Evolutionary conservation across 257 asterid genomes (phyloP).

Genomic region (Ligustrum vulgare): DNA sequence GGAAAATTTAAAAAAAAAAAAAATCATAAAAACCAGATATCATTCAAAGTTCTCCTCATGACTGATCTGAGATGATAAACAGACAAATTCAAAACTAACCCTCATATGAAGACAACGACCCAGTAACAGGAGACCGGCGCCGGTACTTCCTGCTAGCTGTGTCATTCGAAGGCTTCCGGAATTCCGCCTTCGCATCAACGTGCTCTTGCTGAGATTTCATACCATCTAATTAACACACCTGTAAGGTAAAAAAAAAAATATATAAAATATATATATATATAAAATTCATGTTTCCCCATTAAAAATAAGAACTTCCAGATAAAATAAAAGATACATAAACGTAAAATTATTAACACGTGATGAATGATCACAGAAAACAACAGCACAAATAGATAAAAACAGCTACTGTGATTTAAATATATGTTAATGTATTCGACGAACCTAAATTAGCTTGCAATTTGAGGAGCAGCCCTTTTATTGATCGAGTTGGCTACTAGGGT

Average conservation of each 20-base stretch:
- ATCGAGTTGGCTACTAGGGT: neutral
- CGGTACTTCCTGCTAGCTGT: slow-evolving; percentile 75
- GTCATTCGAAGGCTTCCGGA: slow-evolving; percentile 78
- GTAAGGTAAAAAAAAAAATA: neutral
- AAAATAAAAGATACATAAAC: neutral
- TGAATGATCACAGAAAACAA: neutral
- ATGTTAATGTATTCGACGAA: neutral
- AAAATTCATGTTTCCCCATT: neutral
- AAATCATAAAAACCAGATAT: neutral
- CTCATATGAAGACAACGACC: slow-evolving; percentile 63
- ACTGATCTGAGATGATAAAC: neutral
- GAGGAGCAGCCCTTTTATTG: neutral
- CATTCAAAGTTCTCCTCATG: neutral
- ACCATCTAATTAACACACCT: slow-evolving; percentile 27
- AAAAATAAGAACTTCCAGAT: neutral
- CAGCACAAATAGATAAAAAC: neutral
- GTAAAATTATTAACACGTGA: neutral
- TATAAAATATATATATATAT: too few relatives aligned
- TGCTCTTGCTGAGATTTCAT: slow-evolving; percentile 60
- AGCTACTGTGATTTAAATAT: too few relatives aligned
- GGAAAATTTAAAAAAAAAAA: neutral
- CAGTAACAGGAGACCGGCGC: slow-evolving; percentile 73
- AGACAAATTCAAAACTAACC: slow-evolving; percentile 45
- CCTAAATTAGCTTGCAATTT: neutral
- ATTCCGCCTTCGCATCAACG: slow-evolving; percentile 53